These are phyloP conservation scores for Phaeotremella skinneri DNA, from an alignment of 768 basidiomycete genomes.

Conservation along the genomic window DNA sequence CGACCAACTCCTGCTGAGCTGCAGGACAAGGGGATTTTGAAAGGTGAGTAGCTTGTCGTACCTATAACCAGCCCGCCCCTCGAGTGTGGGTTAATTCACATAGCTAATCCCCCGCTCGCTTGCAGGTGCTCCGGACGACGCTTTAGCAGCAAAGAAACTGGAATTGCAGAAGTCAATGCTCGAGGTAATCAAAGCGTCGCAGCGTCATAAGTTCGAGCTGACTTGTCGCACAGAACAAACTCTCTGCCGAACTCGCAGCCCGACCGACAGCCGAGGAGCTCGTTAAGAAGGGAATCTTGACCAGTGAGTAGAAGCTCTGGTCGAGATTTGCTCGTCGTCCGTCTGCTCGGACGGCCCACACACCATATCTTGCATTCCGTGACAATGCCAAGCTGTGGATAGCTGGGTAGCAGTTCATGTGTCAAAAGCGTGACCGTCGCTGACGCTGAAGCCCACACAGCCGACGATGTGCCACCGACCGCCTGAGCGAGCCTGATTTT, in stretches of 20 bases:
- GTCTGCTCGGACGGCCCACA: neutral
- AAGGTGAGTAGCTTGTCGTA: conserved; percentile 61
- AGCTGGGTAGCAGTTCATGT: too few species aligned
- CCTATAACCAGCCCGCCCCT: too few species aligned
- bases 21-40: conserved; percentile 68
- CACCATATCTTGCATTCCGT: neutral
- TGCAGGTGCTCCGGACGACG: conserved; percentile 61
- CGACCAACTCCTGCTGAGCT: conserved; percentile 65
- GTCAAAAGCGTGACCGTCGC: neutral
- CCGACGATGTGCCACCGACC: conserved; percentile 33
- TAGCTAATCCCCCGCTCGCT: neutral
- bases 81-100: too few species aligned
- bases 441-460: conserved; percentile 7
- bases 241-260: conserved; percentile 62
- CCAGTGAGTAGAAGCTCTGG: conserved; percentile 48
- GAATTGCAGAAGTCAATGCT: conserved; percentile 64
- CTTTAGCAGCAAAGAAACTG: conserved; percentile 63
- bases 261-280: conserved; percentile 65
- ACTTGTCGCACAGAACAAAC: conserved; percentile 58
- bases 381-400: too few species aligned
- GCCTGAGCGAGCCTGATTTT: conserved; percentile 3
- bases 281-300: conserved; percentile 65
- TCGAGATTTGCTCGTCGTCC: neutral
- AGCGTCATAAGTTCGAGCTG: too few species aligned
- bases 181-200: too few species aligned